Conservation (phyloP, 148 eudicot species). For the Rhododendron williamsianum region DNA sequence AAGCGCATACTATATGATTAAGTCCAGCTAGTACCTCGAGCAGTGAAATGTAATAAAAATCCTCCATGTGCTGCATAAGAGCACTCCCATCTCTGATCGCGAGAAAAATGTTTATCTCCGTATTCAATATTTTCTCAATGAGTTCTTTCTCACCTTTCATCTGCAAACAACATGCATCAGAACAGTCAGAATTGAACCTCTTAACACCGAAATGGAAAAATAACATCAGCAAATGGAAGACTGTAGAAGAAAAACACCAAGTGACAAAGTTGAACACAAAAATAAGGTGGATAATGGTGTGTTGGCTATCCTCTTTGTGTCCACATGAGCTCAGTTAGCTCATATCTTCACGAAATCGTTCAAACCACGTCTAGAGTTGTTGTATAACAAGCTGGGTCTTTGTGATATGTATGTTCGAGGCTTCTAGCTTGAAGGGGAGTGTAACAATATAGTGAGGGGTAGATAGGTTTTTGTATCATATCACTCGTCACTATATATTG, state of each 20-base stretch:
- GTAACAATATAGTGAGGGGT: neutral
- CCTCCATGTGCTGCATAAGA: slow-evolving; percentile 99
- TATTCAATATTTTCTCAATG: slow-evolving; percentile 78
- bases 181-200: neutral
- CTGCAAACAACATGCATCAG: slow-evolving; percentile 26
- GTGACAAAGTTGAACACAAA: neutral
- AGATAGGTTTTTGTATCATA: neutral
- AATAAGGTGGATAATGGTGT: neutral
- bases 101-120: slow-evolving; percentile 86
- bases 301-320: neutral
- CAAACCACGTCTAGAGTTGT: neutral
- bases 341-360: neutral
- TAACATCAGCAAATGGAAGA: neutral
- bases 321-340: neutral
- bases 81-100: slow-evolving; percentile 92
- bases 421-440: neutral
- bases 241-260: neutral
- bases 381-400: neutral
- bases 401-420: neutral
- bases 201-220: neutral
- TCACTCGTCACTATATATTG: too few relatives aligned
- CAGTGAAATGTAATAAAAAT: slow-evolving; percentile 79
- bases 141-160: slow-evolving; percentile 97
- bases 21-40: slow-evolving; percentile 55
- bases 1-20: neutral